Conservation (phyloP, 2,329 filamentous ascomycete genomes). For the Magnaporthales sp. region DNA sequence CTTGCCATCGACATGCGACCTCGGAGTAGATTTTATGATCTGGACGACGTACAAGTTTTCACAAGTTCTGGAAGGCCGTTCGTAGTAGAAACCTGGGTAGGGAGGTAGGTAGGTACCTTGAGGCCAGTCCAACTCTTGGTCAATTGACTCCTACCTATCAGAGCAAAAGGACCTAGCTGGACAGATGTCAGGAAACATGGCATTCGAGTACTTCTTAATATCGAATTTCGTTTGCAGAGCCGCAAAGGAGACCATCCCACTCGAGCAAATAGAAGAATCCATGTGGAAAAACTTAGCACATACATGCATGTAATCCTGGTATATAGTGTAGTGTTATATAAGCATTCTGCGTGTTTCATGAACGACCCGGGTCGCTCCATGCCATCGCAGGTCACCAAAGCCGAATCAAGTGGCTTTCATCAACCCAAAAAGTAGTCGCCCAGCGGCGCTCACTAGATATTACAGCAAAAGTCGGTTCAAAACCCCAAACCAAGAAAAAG, state of each 20-base stretch:
- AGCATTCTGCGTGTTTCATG: neutral
- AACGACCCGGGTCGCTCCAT: neutral
- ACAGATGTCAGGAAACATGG: no score
- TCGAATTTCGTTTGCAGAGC: no score
- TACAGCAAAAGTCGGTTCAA: neutral
- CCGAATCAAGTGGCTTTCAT: neutral
- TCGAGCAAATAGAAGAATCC: neutral
- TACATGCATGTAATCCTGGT: neutral
- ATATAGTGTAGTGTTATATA: constrained; percentile 2
- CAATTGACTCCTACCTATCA: no score
- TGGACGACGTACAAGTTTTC: no score
- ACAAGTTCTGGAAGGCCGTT: no score
- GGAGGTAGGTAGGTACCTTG: no score
- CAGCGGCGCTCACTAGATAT: neutral
- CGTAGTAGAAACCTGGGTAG: no score
- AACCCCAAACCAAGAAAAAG: neutral
- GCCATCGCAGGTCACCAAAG: neutral
- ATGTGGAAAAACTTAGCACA: neutral
- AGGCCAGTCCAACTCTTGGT: no score
- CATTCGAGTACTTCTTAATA: no score
- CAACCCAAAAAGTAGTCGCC: neutral
- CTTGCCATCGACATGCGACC: neutral
- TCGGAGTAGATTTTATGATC: neutral
- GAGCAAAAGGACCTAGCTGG: no score
- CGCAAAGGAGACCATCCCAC: neutral